Percentiles rank a stretch among this genome's conserved stretches.
Conservation (phyloP, 345 rosid genomes). For the Eucalyptus melliodora region DNA sequence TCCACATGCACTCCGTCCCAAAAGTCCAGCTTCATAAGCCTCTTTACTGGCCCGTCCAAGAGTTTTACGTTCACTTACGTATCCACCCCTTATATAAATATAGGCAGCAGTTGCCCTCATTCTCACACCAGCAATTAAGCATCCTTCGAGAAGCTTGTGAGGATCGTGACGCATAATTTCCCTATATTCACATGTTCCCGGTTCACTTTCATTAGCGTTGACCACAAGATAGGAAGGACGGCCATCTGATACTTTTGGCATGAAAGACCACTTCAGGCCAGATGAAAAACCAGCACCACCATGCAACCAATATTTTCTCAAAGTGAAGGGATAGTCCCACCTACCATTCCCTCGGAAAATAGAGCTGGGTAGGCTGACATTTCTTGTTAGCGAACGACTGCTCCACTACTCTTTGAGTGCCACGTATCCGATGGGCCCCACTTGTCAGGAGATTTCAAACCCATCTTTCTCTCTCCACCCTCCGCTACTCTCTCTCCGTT, state of each 20-base stretch:
- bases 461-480: not conserved
- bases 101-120: constrained; percentile 97
- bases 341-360: not conserved
- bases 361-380: not conserved
- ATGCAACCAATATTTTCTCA: constrained; percentile 3
- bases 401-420: not conserved
- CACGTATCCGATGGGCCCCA: too few species aligned
- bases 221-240: constrained; percentile 97
- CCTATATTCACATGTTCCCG: constrained; percentile 97
- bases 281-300: constrained; percentile 99
- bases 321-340: too few species aligned
- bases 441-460: not conserved
- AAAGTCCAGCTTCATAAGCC: constrained; percentile 80
- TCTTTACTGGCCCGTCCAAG: constrained; percentile 82
- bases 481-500: too few species aligned
- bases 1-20: constrained; percentile 95
- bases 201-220: constrained; percentile 99
- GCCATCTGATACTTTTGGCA: constrained; percentile 93
- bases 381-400: not conserved
- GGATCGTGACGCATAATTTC: constrained; percentile 98
- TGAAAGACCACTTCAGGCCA: constrained; percentile 96
- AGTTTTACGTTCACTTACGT: constrained; percentile 74
- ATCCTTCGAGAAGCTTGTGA: constrained; percentile 91
- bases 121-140: constrained; percentile 96
- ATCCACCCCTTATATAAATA: constrained; percentile 92